A percentile compares a stretch with the other conserved stretches of the same genome.
These are phyloP conservation scores for Taxillus chinensis DNA, from an alignment of 164 flowering plant species.

Conservation along the genomic window DNA sequence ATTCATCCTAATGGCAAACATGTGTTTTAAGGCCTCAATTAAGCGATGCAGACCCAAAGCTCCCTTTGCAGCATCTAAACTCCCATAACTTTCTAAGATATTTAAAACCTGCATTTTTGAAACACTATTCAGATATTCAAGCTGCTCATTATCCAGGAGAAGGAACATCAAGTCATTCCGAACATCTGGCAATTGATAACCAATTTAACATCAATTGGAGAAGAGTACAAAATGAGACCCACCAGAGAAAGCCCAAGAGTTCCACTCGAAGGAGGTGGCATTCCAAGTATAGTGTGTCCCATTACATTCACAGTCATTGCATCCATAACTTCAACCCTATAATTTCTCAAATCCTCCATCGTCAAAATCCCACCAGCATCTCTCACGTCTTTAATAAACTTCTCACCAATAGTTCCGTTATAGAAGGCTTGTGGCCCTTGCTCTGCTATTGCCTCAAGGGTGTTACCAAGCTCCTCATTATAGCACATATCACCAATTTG, in stretches of 20 bases:
- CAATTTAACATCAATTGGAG: no score
- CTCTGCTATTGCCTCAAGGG: conserved; percentile 57
- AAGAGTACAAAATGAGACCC: conserved; percentile 8
- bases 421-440: conserved; percentile 75
- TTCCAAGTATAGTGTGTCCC: conserved; percentile 75
- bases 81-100: conserved; percentile 57
- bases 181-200: no score
- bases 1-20: conserved; percentile 81
- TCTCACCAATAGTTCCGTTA: conserved; percentile 66
- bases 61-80: conserved; percentile 43
- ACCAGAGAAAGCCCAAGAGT: conserved; percentile 77
- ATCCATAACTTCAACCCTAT: conserved; percentile 48
- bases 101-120: conserved; percentile 51
- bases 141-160: not conserved
- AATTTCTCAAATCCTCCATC: conserved; percentile 76
- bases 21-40: conserved; percentile 82
- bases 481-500: conserved; percentile 64
- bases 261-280: conserved; percentile 99
- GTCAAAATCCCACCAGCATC: conserved; percentile 83
- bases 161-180: no score
- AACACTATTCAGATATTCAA: not conserved
- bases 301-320: conserved; percentile 50
- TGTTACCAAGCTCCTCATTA: conserved; percentile 56
- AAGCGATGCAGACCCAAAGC: conserved; percentile 69
- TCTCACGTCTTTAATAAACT: conserved; percentile 60